phyloP scores from a whole-genome alignment of 306 rosid genomes.

The Vigna reflexopilosa region DNA sequence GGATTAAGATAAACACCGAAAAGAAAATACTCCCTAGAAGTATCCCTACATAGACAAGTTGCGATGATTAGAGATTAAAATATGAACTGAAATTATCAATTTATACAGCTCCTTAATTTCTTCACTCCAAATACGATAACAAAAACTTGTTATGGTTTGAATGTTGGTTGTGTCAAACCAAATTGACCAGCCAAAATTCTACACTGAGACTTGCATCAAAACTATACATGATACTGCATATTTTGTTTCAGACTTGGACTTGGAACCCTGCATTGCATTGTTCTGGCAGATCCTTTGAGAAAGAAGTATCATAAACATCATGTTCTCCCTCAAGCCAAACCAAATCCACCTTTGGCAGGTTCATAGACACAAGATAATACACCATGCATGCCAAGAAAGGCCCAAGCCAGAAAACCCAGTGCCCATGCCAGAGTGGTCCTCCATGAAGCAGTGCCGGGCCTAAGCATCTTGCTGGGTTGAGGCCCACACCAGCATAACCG shows the following conservation, averaged over 20 bases:
- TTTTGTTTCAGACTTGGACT: constrained; percentile 4
- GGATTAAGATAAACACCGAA: no score
- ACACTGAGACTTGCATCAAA: neutral
- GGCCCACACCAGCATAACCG: constrained; percentile 73
- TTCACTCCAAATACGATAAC: no score
- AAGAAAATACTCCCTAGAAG: no score
- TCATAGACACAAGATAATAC: constrained; percentile 57
- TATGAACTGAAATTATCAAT: no score
- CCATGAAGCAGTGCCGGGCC: constrained; percentile 72
- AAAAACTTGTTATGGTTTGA: no score
- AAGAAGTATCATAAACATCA: constrained; percentile 2
- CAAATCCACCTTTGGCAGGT: constrained; percentile 54
- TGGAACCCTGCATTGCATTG: neutral
- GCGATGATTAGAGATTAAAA: no score
- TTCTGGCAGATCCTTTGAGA: neutral
- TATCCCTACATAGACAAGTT: no score
- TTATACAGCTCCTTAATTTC: no score
- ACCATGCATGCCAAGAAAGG: constrained; percentile 67
- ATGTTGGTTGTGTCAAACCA: no score
- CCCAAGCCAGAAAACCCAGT: constrained; percentile 87
- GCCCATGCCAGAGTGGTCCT: constrained; percentile 71
- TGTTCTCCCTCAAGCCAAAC: constrained; percentile 45
- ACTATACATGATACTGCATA: no score
- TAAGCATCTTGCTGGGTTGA: constrained; percentile 76
- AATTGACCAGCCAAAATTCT: neutral